These are phyloP conservation scores for Sambucus nigra DNA, from an alignment of 129 eudicot species.

Conservation along the genomic window DNA sequence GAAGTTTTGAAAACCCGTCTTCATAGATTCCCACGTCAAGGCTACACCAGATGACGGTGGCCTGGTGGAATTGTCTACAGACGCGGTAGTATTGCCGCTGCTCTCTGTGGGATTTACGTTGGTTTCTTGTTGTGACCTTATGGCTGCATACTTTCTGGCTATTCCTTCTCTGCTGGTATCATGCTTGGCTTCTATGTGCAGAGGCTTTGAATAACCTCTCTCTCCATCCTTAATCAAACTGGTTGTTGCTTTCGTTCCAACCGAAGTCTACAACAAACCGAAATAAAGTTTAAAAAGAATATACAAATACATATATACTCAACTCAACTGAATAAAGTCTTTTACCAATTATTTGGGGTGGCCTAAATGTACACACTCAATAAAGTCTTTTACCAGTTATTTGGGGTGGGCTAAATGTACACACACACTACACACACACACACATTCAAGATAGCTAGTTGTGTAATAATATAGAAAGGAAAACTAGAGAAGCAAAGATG, in stretches of 20 bases:
- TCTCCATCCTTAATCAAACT: conserved; percentile 26
- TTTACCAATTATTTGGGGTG: no score
- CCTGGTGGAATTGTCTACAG: conserved; percentile 8
- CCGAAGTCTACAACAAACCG: conserved; percentile 18
- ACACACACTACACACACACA: no score
- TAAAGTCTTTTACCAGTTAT: no score
- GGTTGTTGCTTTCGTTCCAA: conserved; percentile 26
- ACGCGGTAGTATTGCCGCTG: conserved; percentile 1
- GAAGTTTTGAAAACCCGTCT: conserved; percentile 46
- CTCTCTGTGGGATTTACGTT: conserved; percentile 12
- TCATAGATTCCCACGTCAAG: conserved; percentile 67
- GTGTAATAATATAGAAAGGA: neutral
- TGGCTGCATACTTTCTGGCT: conserved; percentile 38
- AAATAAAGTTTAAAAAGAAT: neutral
- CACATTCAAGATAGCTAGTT: neutral
- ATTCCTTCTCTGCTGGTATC: conserved; percentile 22
- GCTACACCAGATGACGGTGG: conserved; percentile 36
- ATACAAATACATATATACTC: no score
- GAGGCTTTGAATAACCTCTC: conserved; percentile 15
- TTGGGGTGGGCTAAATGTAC: no score
- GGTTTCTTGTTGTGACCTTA: conserved; percentile 24
- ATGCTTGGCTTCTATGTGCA: conserved; percentile 17
- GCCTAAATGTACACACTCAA: no score
- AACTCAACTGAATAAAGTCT: no score
- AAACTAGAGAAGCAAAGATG: no score